Percentiles rank a stretch among this genome's conserved stretches.
Evolutionary conservation across 257 asterid species (phyloP).

Genomic region (Rhazya stricta): DNA sequence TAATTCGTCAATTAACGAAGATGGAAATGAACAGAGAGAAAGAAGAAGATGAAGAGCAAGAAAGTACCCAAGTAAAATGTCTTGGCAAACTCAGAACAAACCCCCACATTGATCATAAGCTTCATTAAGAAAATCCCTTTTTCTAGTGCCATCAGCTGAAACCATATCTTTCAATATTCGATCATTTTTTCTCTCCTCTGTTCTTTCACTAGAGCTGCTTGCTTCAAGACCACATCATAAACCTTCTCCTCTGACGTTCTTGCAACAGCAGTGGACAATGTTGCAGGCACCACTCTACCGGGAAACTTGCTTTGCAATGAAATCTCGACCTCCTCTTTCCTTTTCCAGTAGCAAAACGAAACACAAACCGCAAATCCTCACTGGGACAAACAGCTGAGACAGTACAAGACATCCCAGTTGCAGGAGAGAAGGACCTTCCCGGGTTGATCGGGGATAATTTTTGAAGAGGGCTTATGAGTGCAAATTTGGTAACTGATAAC

Average conservation of each 20-base stretch:
- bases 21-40: background rate
- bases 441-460: too few species aligned
- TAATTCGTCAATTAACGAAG: too few species aligned
- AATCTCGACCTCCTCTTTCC: background rate
- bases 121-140: background rate
- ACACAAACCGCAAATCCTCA: background rate
- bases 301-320: background rate
- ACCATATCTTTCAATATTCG: too few species aligned
- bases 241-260: slow-evolving; percentile 2
- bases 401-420: background rate
- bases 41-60: background rate
- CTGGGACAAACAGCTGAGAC: too few species aligned
- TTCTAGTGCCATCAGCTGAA: background rate
- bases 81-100: slow-evolving; percentile 11
- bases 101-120: slow-evolving; percentile 7
- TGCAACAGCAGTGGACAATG: background rate
- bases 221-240: slow-evolving; percentile 8
- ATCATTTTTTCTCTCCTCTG: background rate
- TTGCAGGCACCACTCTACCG: background rate
- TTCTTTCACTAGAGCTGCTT: slow-evolving; percentile 8
- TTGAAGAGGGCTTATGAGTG: too few species aligned
- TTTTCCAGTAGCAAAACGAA: too few species aligned
- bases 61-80: slow-evolving; percentile 11
- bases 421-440: background rate
- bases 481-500: background rate